Percentiles rank a stretch among this genome's conserved stretches.
Conservation (phyloP, 139 green algal genomes). For the Asterochloris erici region DNA sequence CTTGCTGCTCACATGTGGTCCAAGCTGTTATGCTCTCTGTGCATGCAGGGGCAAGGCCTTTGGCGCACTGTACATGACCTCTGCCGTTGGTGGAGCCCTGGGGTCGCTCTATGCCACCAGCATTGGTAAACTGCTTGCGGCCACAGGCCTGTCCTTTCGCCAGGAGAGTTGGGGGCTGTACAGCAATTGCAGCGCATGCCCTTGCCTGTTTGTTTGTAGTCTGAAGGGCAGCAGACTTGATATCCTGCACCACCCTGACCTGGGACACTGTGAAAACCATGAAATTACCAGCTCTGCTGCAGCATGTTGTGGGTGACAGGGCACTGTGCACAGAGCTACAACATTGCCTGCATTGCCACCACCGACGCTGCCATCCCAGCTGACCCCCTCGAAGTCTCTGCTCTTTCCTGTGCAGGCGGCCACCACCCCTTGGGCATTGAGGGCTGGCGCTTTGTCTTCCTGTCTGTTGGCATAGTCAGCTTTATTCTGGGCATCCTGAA, state of each 20-base stretch:
- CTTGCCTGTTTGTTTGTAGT: too few species aligned
- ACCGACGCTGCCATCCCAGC: too few species aligned
- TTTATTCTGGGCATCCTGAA: conserved; percentile 35
- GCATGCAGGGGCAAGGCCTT: conserved; percentile 54
- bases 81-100: conserved; percentile 38
- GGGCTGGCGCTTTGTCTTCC: conserved; percentile 67
- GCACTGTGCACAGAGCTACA: too few species aligned
- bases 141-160: not conserved
- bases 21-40: not conserved
- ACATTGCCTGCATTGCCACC: too few species aligned
- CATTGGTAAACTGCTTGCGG: conserved; percentile 28
- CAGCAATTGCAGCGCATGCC: too few species aligned
- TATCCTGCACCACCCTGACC: too few species aligned
- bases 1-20: not conserved
- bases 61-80: conserved; percentile 57
- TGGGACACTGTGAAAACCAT: too few species aligned
- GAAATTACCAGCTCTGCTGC: too few species aligned
- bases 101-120: conserved; percentile 72
- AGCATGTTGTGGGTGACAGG: too few species aligned
- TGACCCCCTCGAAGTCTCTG: too few species aligned
- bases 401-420: conserved; percentile 10
- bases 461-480: conserved; percentile 45
- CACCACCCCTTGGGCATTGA: conserved; percentile 38
- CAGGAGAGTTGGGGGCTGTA: not conserved
- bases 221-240: not conserved